These are phyloP conservation scores for Debaryomyces subglobosus DNA, from an alignment of 1,139 yeast species.

Conservation along the genomic window DNA sequence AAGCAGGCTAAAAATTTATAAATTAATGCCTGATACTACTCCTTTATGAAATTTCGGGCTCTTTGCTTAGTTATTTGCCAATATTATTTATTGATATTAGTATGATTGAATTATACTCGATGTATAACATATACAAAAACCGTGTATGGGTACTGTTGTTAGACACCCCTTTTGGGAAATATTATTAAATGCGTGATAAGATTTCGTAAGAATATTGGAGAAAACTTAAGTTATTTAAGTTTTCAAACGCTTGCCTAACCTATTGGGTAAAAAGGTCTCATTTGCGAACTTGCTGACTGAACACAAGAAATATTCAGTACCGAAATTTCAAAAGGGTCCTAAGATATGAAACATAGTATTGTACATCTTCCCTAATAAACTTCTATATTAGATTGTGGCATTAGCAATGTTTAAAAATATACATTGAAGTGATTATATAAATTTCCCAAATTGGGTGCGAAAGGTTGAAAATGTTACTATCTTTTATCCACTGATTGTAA, in stretches of 20 bases:
- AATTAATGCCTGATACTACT: not conserved
- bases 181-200: not conserved
- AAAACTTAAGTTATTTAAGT: not conserved
- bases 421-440: not conserved
- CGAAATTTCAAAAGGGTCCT: not conserved
- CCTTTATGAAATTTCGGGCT: not conserved
- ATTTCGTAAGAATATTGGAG: not conserved
- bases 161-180: not conserved
- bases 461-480: slow-evolving; percentile 7
- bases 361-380: not conserved
- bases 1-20: not conserved
- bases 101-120: not conserved
- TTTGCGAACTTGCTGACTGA: not conserved
- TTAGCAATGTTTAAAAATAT: not conserved
- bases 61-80: not conserved
- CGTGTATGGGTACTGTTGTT: not conserved
- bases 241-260: not conserved
- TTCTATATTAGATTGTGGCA: not conserved
- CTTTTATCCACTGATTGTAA: not conserved
- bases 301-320: not conserved
- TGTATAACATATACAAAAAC: not conserved
- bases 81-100: not conserved
- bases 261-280: not conserved
- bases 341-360: not conserved
- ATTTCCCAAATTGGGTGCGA: slow-evolving; percentile 12